Conservation (phyloP, 305 asterid genomes). For the Euphrasia arctica region DNA sequence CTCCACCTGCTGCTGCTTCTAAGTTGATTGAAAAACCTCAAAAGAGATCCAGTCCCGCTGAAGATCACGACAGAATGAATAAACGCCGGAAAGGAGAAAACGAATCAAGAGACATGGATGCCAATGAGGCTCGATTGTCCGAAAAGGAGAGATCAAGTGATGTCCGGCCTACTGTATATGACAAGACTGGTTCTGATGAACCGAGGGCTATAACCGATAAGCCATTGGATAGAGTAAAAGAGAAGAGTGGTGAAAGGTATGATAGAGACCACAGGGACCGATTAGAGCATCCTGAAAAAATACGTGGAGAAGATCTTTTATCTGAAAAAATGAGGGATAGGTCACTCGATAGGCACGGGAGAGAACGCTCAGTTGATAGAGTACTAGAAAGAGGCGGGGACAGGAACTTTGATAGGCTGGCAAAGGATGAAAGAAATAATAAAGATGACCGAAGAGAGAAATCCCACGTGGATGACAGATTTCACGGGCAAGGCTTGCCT, state of each 20-base stretch:
- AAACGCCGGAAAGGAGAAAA: constrained; percentile 88
- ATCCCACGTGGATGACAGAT: constrained; percentile 69
- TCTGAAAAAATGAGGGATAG: constrained; percentile 84
- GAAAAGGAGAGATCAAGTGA: constrained; percentile 78
- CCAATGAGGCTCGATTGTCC: constrained; percentile 53
- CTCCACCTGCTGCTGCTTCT: constrained; percentile 50
- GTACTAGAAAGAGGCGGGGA: constrained; percentile 76
- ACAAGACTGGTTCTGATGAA: constrained; percentile 63
- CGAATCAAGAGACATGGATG: constrained; percentile 70
- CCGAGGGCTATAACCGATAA: constrained; percentile 55
- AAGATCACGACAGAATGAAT: constrained; percentile 71
- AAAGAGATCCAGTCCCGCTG: constrained; percentile 84
- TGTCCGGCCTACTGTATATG: constrained; percentile 39
- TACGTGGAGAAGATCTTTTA: constrained; percentile 70
- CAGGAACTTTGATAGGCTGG: constrained; percentile 70
- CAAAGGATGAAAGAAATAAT: constrained; percentile 75
- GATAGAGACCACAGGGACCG: constrained; percentile 85
- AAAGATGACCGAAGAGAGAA: constrained; percentile 82
- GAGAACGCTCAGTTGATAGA: constrained; percentile 90
- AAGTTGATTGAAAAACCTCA: constrained; percentile 70
- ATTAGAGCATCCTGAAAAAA: constrained; percentile 70
- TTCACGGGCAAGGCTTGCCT: constrained; percentile 80
- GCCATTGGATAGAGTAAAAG: constrained; percentile 70
- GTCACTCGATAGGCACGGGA: constrained; percentile 80
- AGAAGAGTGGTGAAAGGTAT: constrained; percentile 74